These are phyloP conservation scores for Akanthomyces dipterigenus DNA, from an alignment of 2,329 filamentous ascomycete species.

Conservation along the genomic window DNA sequence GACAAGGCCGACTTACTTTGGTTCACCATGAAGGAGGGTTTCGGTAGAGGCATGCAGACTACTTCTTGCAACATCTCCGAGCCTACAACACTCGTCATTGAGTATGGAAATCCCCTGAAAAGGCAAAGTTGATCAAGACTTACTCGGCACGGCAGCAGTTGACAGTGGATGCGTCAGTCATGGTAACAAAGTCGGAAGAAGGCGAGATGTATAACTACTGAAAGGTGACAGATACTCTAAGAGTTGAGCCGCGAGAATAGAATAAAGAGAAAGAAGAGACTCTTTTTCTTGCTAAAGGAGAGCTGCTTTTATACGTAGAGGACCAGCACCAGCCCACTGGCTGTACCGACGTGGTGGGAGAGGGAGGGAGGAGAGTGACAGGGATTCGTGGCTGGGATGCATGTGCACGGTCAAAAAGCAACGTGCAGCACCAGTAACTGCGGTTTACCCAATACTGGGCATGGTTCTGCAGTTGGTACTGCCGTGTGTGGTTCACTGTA, in stretches of 20 bases:
- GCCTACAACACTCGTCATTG: neutral
- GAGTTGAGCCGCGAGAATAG: too few species aligned
- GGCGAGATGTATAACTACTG: neutral
- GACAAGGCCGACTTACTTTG: neutral
- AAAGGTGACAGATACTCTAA: neutral
- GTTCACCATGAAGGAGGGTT: neutral
- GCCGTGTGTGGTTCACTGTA: too few species aligned
- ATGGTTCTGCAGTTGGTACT: too few species aligned
- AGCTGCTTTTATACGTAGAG: neutral
- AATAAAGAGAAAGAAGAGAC: neutral
- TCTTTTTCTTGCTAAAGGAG: neutral
- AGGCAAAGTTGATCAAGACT: neutral
- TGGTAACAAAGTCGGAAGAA: neutral
- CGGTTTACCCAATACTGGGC: too few species aligned
- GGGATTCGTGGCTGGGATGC: neutral
- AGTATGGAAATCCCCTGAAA: neutral
- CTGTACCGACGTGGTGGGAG: neutral
- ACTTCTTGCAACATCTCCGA: neutral
- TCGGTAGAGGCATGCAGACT: neutral
- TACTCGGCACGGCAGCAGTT: neutral
- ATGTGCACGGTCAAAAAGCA: neutral
- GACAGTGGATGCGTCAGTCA: neutral
- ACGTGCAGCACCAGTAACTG: neutral
- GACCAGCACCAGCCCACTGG: neutral
- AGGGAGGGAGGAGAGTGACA: neutral